Base-by-base conservation (phyloP, 1,284 basidiomycete species). In the Anthracocystis setariae region DNA sequence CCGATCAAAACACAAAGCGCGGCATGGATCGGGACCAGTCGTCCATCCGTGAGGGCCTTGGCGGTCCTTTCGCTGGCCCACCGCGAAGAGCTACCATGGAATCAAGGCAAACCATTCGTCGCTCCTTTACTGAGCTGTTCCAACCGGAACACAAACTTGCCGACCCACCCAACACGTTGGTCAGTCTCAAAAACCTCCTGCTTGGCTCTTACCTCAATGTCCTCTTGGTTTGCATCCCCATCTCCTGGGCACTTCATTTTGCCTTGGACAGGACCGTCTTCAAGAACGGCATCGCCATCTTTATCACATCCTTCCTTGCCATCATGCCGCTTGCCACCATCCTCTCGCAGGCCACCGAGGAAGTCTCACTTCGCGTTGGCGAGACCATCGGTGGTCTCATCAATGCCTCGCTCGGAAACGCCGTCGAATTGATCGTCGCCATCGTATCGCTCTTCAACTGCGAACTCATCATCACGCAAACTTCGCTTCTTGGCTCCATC, bases 361-460 rank as follows among this genome's bases (percentile, higher is more conserved):
- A 79, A 42, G 58, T 79, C 8, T 66, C 76, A n/a, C 58, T 79
- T 17, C 74, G 77, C 9, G 77, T 79, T 1, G 77, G 77, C 17
- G 68, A 79, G 61, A 79, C 77, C 21, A 68, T 79, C 20, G 76
- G 77, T 15, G 77, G 77, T 44, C 68, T 79, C 25, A 68, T 79
- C 60, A 79, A 79, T 27, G 77, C 77, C 27, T 74, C 77, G 2
- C 61, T 79, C 25, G 77, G 77, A 21, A 79, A 79, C 27, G 77
- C 77, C 2, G 77, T 79, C 51, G 77, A 79, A 42, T 45, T 79
- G 35, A 79, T 79, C 46, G 77, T 79, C 5, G 77, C 77, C 25
- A 79, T 79, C 52, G 74, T 79, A 15, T 76, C 77, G 33, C 69
- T 79, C 20, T 74, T 79, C 62, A 54, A 79, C 20, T 79, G 77